These are phyloP conservation scores for Termitomyces eurrhizus DNA, from an alignment of 768 basidiomycete genomes.

Conservation along the genomic window DNA sequence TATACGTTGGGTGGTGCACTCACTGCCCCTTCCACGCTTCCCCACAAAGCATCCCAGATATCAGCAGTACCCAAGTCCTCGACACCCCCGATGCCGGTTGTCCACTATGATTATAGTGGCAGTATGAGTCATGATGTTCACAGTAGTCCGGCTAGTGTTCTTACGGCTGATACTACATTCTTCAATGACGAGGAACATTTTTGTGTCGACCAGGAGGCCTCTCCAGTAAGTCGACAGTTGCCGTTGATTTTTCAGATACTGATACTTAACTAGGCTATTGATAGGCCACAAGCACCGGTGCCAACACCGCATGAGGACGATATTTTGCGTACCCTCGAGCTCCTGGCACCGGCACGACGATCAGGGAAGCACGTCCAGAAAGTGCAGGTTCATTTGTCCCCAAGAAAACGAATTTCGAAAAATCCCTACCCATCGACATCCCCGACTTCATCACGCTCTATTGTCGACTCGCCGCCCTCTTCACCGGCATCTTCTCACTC, in stretches of 20 bases:
- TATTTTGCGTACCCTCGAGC: background rate
- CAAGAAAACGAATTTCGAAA: background rate
- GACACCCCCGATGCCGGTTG: background rate
- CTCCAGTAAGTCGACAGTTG: background rate
- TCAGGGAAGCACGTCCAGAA: background rate
- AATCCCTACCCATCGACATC: background rate
- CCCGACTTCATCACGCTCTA: background rate
- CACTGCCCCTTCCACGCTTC: background rate
- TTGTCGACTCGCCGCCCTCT: background rate
- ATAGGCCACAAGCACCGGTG: background rate
- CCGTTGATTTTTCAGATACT: background rate
- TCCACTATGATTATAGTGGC: background rate
- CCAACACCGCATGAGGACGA: background rate
- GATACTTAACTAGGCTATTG: background rate
- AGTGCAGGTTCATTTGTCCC: background rate
- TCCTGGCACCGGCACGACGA: background rate
- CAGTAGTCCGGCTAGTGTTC: background rate
- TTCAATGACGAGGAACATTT: background rate
- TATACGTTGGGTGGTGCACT: constrained; percentile 2
- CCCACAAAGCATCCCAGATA: background rate
- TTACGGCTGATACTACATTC: background rate
- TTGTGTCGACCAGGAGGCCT: background rate
- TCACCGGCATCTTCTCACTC: background rate
- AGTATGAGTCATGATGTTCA: too few relatives aligned
- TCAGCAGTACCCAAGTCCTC: too few relatives aligned